A percentile compares a stretch with the other conserved stretches of the same genome.
Evolutionary conservation across 1,139 yeast genomes (phyloP).

Genomic region (Candida pseudocylindracea): DNA sequence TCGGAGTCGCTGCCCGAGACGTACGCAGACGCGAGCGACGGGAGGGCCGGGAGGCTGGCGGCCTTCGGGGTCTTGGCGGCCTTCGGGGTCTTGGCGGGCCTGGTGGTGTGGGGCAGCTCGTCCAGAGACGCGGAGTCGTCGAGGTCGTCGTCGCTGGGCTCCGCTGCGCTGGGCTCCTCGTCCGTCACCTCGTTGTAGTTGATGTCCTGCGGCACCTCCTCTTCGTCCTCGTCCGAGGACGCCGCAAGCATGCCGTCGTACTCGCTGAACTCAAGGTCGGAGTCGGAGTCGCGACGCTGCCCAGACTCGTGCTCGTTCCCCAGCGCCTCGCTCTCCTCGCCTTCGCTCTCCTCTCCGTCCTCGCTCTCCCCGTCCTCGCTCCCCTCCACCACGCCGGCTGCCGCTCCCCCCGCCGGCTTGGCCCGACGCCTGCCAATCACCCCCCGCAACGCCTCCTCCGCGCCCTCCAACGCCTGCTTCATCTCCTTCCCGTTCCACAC

Average conservation of each 20-base stretch:
- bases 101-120: too few relatives aligned
- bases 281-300: constrained; percentile 6
- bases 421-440: constrained; percentile 28
- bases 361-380: constrained; percentile 4
- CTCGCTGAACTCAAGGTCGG: constrained; percentile 13
- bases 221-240: constrained; percentile 27
- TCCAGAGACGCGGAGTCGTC: too few relatives aligned
- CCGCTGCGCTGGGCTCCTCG: constrained; percentile 5
- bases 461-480: constrained; percentile 19
- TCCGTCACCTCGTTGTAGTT: constrained; percentile 27
- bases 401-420: constrained; percentile 15
- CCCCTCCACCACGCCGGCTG: constrained; percentile 9
- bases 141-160: constrained; percentile 24
- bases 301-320: constrained; percentile 3
- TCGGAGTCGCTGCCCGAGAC: constrained; percentile 9
- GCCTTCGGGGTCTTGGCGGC: too few relatives aligned
- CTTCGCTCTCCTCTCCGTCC: constrained; percentile 3
- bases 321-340: constrained; percentile 5
- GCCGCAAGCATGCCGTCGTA: constrained; percentile 32
- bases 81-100: too few relatives aligned
- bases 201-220: constrained; percentile 15
- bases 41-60: too few relatives aligned
- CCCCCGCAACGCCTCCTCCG: constrained; percentile 35
- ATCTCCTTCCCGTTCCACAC: constrained; percentile 34
- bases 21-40: too few relatives aligned